Base-by-base conservation (phyloP, 148 eudicot genomes). In the Polygonum aviculare region DNA sequence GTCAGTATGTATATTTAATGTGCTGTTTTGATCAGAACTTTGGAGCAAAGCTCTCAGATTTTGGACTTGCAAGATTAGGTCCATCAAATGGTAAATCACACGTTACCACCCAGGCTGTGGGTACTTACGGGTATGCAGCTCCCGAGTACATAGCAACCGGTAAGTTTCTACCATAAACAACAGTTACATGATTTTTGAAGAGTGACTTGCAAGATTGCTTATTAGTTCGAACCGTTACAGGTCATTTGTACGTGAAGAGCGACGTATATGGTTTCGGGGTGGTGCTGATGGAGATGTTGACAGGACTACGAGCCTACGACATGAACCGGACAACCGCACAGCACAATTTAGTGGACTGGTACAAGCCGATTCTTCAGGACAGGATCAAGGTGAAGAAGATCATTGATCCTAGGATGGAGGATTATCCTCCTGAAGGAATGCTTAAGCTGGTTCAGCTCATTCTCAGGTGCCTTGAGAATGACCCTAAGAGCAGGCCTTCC, bases 111-210 rank as follows among this genome's bases (percentile, higher is more conserved):
- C 81, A 85, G 47, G 84, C 91, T 39, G 86, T 94, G 11, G 98
- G 98, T 59, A 94, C 98, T 0, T 90, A 86, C 33, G 98, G 98
- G 2, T 94, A 94, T 54, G 95, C 90, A 0, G 98, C 98, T 19
- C 98, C 98, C 0, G 98, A 94, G 69, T 94, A 94, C 76, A 75
- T 90, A 63, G 93, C 91, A 52, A 91, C 95, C 0, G 91, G 97
- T 93, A 81, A 47, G 41, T 80, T 22, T 44, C 12, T 38, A 31
- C 2, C n/a, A 33, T 33, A 67, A 54, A 60, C 63, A 21, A 19
- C 31, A 7, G 26, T 31, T 26, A 31, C 26, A 60, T 5, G 22
- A 52, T 22, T 7, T 60, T 10, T 1, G 26, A 54, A 54, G 16
- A 15, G 55, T 54, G 60, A n/a, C 22, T 54, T n/a, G 26, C 60